A percentile compares a stretch with the other conserved stretches of the same genome.
These are phyloP conservation scores for Chrysosporium queenslandicum DNA, from an alignment of 2,329 filamentous ascomycete species.

Conservation along the genomic window DNA sequence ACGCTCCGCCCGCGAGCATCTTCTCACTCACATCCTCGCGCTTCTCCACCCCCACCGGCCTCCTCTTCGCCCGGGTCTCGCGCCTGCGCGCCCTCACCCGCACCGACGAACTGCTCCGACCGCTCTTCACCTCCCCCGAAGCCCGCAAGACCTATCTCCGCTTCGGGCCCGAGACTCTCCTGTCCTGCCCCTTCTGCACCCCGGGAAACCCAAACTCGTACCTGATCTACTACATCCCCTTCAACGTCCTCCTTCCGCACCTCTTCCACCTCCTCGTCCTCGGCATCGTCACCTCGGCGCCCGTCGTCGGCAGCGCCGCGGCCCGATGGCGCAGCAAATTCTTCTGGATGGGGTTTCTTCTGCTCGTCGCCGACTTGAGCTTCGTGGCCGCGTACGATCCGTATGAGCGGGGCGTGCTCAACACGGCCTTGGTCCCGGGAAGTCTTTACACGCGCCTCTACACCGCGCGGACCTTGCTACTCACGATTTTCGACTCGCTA, in stretches of 20 bases:
- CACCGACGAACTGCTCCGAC: constrained; percentile 55
- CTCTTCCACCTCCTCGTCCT: constrained; percentile 64
- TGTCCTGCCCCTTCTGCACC: constrained; percentile 72
- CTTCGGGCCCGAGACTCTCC: constrained; percentile 64
- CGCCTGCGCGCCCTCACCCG: constrained; percentile 36
- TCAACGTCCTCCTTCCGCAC: constrained; percentile 62
- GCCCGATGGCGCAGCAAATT: constrained; percentile 60
- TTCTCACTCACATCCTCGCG: constrained; percentile 69
- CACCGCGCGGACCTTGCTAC: constrained; percentile 50
- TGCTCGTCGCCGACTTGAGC: constrained; percentile 54
- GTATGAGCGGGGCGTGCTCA: constrained; percentile 48
- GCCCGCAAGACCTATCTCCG: constrained; percentile 72
- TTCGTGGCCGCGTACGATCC: constrained; percentile 47
- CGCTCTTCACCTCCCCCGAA: constrained; percentile 59
- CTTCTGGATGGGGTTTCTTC: constrained; percentile 50
- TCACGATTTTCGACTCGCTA: constrained; percentile 55
- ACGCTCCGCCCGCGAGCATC: constrained; percentile 50
- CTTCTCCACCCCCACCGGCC: constrained; percentile 72
- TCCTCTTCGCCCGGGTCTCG: constrained; percentile 68
- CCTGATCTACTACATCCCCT: constrained; percentile 68
- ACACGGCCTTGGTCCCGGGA: constrained; percentile 28
- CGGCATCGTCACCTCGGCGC: constrained; percentile 60
- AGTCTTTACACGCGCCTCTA: constrained; percentile 39
- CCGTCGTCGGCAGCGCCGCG: constrained; percentile 54
- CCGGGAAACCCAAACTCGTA: constrained; percentile 60